Conservation (phyloP, 129 eudicot genomes). For the Ambrosia trifida region DNA sequence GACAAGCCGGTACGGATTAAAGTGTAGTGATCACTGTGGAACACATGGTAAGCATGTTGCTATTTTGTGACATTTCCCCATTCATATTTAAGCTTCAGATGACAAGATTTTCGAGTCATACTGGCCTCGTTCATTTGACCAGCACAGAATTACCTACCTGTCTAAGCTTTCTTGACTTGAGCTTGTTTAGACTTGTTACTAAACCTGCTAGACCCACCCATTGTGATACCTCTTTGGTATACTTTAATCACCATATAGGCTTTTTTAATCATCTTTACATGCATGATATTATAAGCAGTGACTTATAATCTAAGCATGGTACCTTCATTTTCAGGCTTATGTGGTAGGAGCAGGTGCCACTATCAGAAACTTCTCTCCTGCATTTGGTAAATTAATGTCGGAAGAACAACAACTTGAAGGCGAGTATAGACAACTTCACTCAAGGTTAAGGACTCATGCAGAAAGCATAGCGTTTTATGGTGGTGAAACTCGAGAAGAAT, state of each 20-base stretch:
- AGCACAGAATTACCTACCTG: no score
- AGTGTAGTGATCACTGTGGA: not conserved
- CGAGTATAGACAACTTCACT: slow-evolving; percentile 94
- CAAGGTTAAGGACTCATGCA: slow-evolving; percentile 93
- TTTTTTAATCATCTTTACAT: not conserved
- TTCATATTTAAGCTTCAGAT: no score
- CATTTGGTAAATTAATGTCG: slow-evolving; percentile 95
- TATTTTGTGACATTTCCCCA: not conserved
- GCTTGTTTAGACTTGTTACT: no score
- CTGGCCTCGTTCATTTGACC: no score
- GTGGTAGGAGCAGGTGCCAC: slow-evolving; percentile 95
- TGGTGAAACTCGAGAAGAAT: slow-evolving; percentile 95
- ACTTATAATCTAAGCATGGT: slow-evolving; percentile 23
- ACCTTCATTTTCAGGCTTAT: slow-evolving; percentile 73
- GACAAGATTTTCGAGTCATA: no score
- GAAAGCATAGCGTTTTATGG: slow-evolving; percentile 99
- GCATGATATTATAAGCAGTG: slow-evolving; percentile 6
- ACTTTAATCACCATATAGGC: slow-evolving; percentile 4
- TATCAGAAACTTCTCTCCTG: slow-evolving; percentile 92
- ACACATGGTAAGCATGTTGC: not conserved
- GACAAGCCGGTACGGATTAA: not conserved
- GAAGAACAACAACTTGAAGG: slow-evolving; percentile 96
- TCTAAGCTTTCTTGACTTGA: no score
- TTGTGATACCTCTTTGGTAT: not conserved
- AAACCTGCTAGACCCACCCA: not conserved